Percentiles rank a stretch among this genome's conserved stretches.
phyloP scores from a whole-genome alignment of 176 grass and related monocot genomes.

The Olyra latifolia region DNA sequence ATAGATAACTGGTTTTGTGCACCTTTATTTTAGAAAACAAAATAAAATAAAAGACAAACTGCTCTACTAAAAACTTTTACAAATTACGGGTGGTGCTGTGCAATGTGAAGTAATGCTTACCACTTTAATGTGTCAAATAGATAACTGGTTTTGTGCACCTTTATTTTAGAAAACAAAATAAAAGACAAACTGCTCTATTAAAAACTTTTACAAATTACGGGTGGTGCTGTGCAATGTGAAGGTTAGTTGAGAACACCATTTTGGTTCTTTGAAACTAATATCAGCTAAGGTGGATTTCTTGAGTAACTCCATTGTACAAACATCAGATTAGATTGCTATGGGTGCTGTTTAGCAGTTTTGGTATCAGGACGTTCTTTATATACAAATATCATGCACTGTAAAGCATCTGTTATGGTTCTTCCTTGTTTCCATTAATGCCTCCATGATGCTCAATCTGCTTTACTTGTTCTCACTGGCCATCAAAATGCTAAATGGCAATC shows the following conservation, averaged over 20 bases:
- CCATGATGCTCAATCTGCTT: neutral
- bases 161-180: neutral
- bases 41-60: neutral
- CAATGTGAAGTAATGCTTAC: constrained; percentile 3
- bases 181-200: neutral
- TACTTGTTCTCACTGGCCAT: neutral
- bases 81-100: neutral
- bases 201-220: neutral
- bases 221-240: neutral
- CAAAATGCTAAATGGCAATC: neutral
- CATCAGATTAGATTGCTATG: constrained; percentile 10
- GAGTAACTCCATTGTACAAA: neutral
- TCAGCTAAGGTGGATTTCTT: neutral
- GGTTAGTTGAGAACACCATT: constrained; percentile 2
- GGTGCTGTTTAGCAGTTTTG: neutral
- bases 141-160: neutral
- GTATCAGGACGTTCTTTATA: neutral
- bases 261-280: constrained; percentile 15
- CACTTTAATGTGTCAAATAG: constrained; percentile 10
- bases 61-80: neutral
- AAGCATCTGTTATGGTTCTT: constrained; percentile 6
- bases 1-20: neutral
- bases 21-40: neutral
- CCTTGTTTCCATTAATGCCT: neutral
- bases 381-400: neutral